phyloP scores from a whole-genome alignment of 768 basidiomycete species.

The Rhizopogon vesiculosus region DNA sequence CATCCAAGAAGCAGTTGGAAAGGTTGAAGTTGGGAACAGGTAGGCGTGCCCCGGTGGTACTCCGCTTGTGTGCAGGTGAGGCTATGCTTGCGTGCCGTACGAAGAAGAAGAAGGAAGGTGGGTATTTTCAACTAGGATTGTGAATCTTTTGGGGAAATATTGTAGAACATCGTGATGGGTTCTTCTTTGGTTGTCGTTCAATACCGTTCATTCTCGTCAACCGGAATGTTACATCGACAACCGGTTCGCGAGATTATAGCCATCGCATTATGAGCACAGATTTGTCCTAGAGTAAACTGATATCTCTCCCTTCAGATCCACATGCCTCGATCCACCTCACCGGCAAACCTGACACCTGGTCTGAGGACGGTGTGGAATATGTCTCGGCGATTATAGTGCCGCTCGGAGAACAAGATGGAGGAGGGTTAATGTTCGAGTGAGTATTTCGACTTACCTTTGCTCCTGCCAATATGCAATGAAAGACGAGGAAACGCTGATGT shows the following conservation, averaged over 20 bases:
- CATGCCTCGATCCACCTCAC: slow-evolving; percentile 4
- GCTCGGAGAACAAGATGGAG: slow-evolving; percentile 35
- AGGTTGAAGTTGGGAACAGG: not conserved
- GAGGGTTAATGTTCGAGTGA: slow-evolving; percentile 50
- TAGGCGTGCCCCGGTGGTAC: not conserved
- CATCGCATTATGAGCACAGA: too few species aligned
- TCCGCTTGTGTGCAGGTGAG: not conserved
- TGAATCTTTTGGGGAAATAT: too few species aligned
- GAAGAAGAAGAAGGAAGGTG: not conserved
- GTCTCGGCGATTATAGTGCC: slow-evolving; percentile 31
- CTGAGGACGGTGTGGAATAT: slow-evolving; percentile 10
- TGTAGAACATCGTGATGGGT: too few species aligned
- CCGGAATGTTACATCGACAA: too few species aligned
- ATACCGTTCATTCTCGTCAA: too few species aligned
- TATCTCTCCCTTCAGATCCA: not conserved
- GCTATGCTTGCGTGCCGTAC: not conserved
- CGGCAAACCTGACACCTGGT: slow-evolving; percentile 5
- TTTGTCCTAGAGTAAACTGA: not conserved
- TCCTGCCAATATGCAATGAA: not conserved
- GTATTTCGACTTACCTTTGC: slow-evolving; percentile 15
- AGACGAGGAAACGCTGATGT: not conserved
- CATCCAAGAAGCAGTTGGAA: not conserved
- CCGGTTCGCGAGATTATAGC: too few species aligned
- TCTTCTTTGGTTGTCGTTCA: too few species aligned
- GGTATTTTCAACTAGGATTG: not conserved